These are phyloP conservation scores for Leucocoprinus leucothites DNA, from an alignment of 768 basidiomycete genomes.

Conservation along the genomic window DNA sequence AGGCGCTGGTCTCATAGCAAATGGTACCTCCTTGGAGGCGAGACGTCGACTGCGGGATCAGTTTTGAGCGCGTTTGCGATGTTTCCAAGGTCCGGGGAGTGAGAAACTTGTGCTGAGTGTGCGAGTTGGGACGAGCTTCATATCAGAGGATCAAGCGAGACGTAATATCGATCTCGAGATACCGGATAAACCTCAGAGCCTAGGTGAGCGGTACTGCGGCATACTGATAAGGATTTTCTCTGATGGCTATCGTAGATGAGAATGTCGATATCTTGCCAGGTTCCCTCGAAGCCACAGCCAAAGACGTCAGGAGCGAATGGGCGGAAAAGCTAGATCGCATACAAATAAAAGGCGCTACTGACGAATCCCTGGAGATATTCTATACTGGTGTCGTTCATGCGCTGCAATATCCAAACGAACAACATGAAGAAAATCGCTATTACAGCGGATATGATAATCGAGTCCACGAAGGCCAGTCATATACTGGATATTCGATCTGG, in stretches of 20 bases:
- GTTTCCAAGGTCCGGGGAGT: conserved; percentile 29
- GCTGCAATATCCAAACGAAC: conserved; percentile 76
- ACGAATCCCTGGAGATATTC: conserved; percentile 33
- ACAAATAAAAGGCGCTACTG: conserved; percentile 25
- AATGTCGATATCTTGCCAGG: background rate
- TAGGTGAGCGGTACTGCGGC: background rate
- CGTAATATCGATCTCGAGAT: conserved; percentile 40
- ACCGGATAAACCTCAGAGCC: conserved; percentile 15
- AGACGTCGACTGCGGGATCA: conserved; percentile 32
- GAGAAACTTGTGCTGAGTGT: conserved; percentile 39
- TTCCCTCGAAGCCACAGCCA: conserved; percentile 50
- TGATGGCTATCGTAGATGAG: background rate
- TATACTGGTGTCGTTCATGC: conserved; percentile 65
- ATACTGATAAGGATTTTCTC: background rate
- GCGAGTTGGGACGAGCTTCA: conserved; percentile 71
- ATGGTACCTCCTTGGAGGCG: conserved; percentile 13
- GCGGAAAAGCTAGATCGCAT: conserved; percentile 55
- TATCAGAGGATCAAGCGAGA: conserved; percentile 64
- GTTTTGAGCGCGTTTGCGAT: conserved; percentile 48
- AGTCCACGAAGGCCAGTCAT: conserved; percentile 56
- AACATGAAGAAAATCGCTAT: conserved; percentile 60
- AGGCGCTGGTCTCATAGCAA: conserved; percentile 11
- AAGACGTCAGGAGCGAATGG: conserved; percentile 49
- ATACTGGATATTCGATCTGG: conserved; percentile 81
- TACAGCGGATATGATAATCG: conserved; percentile 75